Evolutionary conservation across 2,329 filamentous ascomycete genomes (phyloP).

Genomic region (Pyrenochaeta sp.): DNA sequence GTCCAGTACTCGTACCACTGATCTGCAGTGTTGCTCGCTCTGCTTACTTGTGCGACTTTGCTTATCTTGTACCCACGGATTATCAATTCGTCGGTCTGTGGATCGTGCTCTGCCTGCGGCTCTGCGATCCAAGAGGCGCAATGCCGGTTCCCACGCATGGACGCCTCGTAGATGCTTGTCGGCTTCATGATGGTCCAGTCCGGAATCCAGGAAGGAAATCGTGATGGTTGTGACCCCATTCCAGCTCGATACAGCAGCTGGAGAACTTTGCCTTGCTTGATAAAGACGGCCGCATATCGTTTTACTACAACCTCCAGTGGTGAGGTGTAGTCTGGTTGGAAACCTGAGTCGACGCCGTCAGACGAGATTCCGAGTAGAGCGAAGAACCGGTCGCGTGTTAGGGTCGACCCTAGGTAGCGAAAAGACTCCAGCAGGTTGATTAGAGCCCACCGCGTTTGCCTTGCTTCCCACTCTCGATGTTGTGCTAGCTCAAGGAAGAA

Average conservation of each 20-base stretch:
- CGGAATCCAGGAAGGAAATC: conserved; percentile 12
- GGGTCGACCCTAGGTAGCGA: conserved; percentile 2
- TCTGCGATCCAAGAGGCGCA: background rate
- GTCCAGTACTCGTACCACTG: background rate
- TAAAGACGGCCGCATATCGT: conserved; percentile 2
- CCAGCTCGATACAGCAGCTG: conserved; percentile 8
- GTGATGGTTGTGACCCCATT: background rate
- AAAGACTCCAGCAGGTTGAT: conserved; percentile 3
- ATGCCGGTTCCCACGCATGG: background rate
- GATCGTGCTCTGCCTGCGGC: background rate
- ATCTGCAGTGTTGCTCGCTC: background rate
- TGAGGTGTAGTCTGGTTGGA: conserved; percentile 3
- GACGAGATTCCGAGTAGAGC: conserved; percentile 5
- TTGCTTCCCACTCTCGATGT: conserved; percentile 2
- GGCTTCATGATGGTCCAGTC: conserved; percentile 3
- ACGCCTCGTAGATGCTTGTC: background rate
- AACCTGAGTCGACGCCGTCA: conserved; percentile 2
- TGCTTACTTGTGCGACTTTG: background rate
- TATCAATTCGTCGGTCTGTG: background rate
- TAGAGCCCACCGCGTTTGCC: background rate
- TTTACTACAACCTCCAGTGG: conserved; percentile 1
- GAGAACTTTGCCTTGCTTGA: conserved; percentile 2
- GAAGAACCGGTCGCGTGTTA: conserved; percentile 8
- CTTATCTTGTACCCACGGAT: background rate
- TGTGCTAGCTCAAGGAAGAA: background rate